phyloP scores from a whole-genome alignment of 345 rosid species.

The Bretschneidera sinensis region DNA sequence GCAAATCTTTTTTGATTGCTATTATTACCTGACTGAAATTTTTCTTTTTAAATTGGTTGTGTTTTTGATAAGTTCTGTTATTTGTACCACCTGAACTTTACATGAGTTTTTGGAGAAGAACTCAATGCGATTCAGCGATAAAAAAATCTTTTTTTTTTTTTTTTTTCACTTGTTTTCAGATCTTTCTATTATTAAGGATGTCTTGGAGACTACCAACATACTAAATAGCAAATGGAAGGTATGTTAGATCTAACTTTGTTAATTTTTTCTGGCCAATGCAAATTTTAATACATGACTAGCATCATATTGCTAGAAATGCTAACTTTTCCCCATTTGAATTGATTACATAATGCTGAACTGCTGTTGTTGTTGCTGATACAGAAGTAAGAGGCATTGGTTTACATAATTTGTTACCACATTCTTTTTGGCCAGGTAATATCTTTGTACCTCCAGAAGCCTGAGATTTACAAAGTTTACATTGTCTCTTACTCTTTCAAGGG shows the following conservation, averaged over 20 bases:
- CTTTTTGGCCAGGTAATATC: constrained; percentile 69
- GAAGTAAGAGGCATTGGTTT: constrained; percentile 73
- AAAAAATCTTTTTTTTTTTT: too few relatives aligned
- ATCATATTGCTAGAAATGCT: too few relatives aligned
- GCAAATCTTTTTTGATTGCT: not conserved
- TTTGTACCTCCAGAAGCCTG: not conserved
- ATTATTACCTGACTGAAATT: not conserved
- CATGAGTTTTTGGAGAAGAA: too few relatives aligned
- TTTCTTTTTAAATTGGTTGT: too few relatives aligned
- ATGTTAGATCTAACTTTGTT: not conserved
- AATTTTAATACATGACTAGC: too few relatives aligned
- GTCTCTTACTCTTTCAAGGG: too few relatives aligned
- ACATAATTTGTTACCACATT: constrained; percentile 59
- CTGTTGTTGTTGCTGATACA: constrained; percentile 29
- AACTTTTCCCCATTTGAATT: not conserved
- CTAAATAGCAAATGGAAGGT: constrained; percentile 87
- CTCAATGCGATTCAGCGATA: too few relatives aligned
- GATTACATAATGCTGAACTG: not conserved
- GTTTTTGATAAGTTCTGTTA: too few relatives aligned
- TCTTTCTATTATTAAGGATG: constrained; percentile 61
- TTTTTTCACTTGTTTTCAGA: constrained; percentile 35
- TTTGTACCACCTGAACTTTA: too few relatives aligned
- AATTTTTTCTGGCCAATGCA: too few relatives aligned
- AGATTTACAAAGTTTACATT: too few relatives aligned
- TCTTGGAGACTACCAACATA: constrained; percentile 49